phyloP scores from a whole-genome alignment of 441 rosid species.

The Adansonia grandidieri region DNA sequence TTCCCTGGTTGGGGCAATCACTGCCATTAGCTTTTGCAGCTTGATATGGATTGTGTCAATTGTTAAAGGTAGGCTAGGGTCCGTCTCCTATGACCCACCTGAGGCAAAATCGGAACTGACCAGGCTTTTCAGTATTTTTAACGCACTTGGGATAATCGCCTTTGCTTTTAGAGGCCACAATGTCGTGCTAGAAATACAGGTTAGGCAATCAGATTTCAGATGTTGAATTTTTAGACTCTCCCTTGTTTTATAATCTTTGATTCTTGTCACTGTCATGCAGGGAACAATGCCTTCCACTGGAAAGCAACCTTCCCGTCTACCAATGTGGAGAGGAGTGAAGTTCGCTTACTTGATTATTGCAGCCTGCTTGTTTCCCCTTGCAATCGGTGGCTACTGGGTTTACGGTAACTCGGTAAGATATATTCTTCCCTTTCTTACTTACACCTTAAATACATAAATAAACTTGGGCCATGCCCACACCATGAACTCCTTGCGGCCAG shows the following conservation, averaged over 20 bases:
- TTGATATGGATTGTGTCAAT: conserved; percentile 51
- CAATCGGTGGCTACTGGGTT: conserved; percentile 59
- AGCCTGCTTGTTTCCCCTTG: conserved; percentile 59
- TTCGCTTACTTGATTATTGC: conserved; percentile 55
- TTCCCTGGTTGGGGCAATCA: conserved; percentile 59
- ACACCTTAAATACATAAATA: background rate
- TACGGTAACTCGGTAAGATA: conserved; percentile 53
- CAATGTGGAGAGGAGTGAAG: conserved; percentile 69
- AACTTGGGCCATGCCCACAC: background rate
- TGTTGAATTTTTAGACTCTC: background rate
- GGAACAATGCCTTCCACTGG: conserved; percentile 64
- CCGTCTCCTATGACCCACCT: conserved; percentile 38
- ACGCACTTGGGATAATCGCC: conserved; percentile 56
- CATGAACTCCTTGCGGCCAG: background rate
- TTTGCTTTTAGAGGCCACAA: conserved; percentile 73
- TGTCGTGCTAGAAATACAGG: conserved; percentile 68
- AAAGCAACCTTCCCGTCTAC: conserved; percentile 50
- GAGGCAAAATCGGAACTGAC: conserved; percentile 26
- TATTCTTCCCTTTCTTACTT: background rate
- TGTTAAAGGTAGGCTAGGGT: conserved; percentile 29
- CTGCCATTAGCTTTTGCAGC: conserved; percentile 58
- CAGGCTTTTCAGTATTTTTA: conserved; percentile 35
- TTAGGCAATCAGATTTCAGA: conserved; percentile 13
- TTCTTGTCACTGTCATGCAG: conserved; percentile 27
- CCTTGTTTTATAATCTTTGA: background rate